Evolutionary conservation across 1,139 yeast species (phyloP).

Genomic region (Debaryomyces robertsiae): DNA sequence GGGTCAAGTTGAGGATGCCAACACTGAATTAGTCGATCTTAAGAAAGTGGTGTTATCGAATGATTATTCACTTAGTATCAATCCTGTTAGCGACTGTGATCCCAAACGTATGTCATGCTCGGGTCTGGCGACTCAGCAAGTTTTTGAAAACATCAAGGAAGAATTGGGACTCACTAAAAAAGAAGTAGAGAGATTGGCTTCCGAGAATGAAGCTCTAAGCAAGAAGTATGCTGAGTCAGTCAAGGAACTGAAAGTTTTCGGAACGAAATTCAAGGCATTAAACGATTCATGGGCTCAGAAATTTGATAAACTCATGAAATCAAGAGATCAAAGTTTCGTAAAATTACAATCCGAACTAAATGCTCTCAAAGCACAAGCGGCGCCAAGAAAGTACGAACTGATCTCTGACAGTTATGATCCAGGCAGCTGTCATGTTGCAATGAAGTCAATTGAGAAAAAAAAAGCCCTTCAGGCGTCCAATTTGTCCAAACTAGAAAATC

Average conservation of each 20-base stretch:
- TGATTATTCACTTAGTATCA: neutral
- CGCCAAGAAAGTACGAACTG: too few relatives aligned
- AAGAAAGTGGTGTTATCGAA: neutral
- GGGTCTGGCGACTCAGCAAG: neutral
- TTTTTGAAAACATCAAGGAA: neutral
- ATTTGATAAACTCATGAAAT: conserved; percentile 7
- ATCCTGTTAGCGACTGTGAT: neutral
- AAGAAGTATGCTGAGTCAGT: conserved; percentile 4
- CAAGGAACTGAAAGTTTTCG: conserved; percentile 5
- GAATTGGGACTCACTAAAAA: neutral
- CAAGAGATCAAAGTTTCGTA: conserved; percentile 8
- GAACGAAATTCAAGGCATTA: conserved; percentile 4
- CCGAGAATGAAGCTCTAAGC: conserved; percentile 5
- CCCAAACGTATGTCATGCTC: neutral
- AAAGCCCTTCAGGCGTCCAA: conserved; percentile 6
- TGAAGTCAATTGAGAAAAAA: neutral
- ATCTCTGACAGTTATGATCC: too few relatives aligned
- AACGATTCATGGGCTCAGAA: conserved; percentile 7
- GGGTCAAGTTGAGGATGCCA: neutral
- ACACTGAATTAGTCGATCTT: neutral
- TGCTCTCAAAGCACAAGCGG: neutral
- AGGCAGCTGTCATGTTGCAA: too few relatives aligned
- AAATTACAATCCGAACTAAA: conserved; percentile 7
- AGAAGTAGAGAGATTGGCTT: conserved; percentile 1
- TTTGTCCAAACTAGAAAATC: conserved; percentile 3